phyloP scores from a whole-genome alignment of 2,329 filamentous ascomycete genomes.

The Epichloe aotearoae region DNA sequence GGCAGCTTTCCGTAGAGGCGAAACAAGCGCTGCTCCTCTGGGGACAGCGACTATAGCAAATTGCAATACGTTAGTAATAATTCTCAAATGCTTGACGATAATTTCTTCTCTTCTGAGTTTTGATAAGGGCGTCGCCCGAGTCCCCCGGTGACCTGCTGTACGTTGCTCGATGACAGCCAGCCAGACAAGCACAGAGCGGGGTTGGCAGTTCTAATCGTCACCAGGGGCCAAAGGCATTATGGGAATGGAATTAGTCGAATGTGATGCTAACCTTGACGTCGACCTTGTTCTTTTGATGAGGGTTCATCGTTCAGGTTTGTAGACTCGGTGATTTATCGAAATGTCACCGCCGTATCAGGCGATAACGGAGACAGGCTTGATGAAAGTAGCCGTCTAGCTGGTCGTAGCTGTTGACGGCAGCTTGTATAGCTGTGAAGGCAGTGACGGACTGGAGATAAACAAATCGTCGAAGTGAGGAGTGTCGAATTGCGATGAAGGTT shows the following conservation, averaged over 20 bases:
- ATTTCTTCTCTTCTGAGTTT: background rate
- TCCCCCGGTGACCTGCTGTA: background rate
- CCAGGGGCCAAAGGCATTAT: background rate
- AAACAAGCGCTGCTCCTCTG: conserved; percentile 93
- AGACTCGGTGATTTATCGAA: background rate
- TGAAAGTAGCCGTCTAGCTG: background rate
- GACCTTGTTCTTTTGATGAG: conserved; percentile 96
- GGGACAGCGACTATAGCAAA: conserved; percentile 59
- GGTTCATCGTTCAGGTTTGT: conserved; percentile 55
- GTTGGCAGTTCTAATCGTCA: background rate
- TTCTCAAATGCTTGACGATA: background rate
- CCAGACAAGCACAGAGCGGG: background rate
- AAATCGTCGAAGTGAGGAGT: background rate
- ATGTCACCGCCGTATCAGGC: background rate
- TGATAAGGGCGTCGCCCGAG: background rate
- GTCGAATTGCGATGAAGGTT: background rate
- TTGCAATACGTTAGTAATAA: background rate
- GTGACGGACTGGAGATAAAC: background rate
- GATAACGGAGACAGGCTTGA: background rate
- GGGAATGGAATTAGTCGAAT: background rate
- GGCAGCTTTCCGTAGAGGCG: conserved; percentile 96
- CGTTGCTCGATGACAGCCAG: background rate
- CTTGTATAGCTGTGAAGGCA: background rate
- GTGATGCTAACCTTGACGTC: conserved; percentile 75
- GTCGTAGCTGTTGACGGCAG: background rate